Conservation (phyloP, 2,329 filamentous ascomycete genomes). For the Apiospora koreana region DNA sequence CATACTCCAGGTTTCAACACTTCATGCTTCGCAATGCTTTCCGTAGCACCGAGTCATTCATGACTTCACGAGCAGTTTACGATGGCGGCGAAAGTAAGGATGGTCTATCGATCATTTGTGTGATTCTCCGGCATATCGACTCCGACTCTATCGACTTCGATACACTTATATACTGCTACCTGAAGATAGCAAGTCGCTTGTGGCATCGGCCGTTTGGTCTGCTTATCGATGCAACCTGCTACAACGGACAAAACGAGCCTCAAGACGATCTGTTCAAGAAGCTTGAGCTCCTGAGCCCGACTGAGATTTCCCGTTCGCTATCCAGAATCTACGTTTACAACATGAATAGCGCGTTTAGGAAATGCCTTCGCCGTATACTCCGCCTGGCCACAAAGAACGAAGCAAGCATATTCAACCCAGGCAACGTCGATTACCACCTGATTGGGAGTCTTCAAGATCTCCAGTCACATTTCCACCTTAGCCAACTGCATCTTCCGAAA, state of each 20-base stretch:
- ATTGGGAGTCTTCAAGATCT: slow-evolving; percentile 67
- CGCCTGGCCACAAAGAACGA: slow-evolving; percentile 64
- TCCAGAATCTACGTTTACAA: slow-evolving; percentile 69
- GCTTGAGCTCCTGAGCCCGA: slow-evolving; percentile 62
- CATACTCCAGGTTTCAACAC: slow-evolving; percentile 70
- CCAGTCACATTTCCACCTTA: slow-evolving; percentile 66
- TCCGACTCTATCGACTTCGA: slow-evolving; percentile 66
- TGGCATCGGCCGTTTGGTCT: slow-evolving; percentile 71
- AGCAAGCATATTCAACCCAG: slow-evolving; percentile 60
- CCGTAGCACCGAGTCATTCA: slow-evolving; percentile 63
- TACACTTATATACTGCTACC: slow-evolving; percentile 65
- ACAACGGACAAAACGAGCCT: slow-evolving; percentile 66
- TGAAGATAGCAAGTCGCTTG: slow-evolving; percentile 70
- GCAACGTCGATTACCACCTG: slow-evolving; percentile 66
- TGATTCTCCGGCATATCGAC: slow-evolving; percentile 69
- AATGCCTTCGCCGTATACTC: slow-evolving; percentile 66
- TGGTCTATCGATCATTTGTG: slow-evolving; percentile 67
- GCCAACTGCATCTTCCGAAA: slow-evolving; percentile 66
- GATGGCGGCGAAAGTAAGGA: slow-evolving; percentile 73
- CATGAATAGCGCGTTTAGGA: slow-evolving; percentile 70
- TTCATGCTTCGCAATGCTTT: slow-evolving; percentile 73
- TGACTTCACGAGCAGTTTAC: slow-evolving; percentile 66
- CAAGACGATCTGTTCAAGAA: slow-evolving; percentile 67
- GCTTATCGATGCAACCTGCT: slow-evolving; percentile 70
- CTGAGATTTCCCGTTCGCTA: slow-evolving; percentile 60